Evolutionary conservation across 2,329 filamentous ascomycete species (phyloP).

Genomic region (Monilinia aucupariae): DNA sequence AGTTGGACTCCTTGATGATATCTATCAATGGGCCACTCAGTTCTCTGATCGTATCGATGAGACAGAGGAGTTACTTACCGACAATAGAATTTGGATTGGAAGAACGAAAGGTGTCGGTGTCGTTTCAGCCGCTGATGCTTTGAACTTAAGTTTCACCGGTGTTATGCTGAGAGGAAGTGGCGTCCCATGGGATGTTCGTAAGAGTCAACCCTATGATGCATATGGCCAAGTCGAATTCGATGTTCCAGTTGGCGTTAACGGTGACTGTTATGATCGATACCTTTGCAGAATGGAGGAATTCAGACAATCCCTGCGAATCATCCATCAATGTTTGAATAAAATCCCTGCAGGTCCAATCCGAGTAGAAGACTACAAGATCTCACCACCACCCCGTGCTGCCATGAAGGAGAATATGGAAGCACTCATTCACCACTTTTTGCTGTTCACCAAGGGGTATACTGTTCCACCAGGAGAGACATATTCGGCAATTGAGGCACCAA

Average conservation of each 20-base stretch:
- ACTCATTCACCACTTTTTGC: constrained; percentile 96
- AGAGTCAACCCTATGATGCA: constrained; percentile 94
- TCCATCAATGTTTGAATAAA: constrained; percentile 98
- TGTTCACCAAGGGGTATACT: constrained; percentile 97
- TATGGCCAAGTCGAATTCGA: constrained; percentile 98
- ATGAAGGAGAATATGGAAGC: constrained; percentile 99
- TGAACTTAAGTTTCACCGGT: constrained; percentile 94
- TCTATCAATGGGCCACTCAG: constrained; percentile 99
- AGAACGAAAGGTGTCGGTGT: constrained; percentile 88
- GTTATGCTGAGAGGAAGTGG: constrained; percentile 98
- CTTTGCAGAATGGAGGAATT: constrained; percentile 99
- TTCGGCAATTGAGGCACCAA: constrained; percentile 96
- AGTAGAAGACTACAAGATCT: constrained; percentile 98
- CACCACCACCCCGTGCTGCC: constrained; percentile 86
- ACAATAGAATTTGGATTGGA: constrained; percentile 99
- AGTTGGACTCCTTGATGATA: constrained; percentile 90
- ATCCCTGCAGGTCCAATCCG: constrained; percentile 93
- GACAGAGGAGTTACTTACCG: constrained; percentile 95
- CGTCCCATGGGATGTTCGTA: constrained; percentile 93
- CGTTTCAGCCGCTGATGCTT: constrained; percentile 83
- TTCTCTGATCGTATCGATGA: constrained; percentile 98
- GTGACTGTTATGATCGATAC: constrained; percentile 98
- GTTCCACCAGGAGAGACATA: constrained; percentile 98
- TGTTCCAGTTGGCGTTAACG: constrained; percentile 91
- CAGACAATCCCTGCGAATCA: constrained; percentile 94